These are phyloP conservation scores for Debaryomyces sp. DNA, from an alignment of 1,139 yeast species.

Conservation along the genomic window DNA sequence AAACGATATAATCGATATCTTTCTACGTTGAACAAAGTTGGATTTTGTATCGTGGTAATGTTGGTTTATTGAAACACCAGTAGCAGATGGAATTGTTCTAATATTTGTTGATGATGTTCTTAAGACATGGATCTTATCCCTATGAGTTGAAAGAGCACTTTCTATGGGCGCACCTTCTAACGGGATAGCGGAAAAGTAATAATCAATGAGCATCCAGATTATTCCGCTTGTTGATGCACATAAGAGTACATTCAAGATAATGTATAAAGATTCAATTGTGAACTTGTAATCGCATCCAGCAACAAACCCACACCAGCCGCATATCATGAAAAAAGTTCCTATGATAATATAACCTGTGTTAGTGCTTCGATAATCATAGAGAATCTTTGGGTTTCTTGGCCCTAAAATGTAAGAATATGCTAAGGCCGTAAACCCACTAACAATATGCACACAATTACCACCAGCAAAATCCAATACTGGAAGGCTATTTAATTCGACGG, in stretches of 20 bases:
- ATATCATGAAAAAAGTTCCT: slow-evolving; percentile 49
- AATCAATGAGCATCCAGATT: slow-evolving; percentile 44
- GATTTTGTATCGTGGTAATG: slow-evolving; percentile 25
- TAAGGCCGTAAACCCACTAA: slow-evolving; percentile 60
- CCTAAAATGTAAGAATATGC: slow-evolving; percentile 65
- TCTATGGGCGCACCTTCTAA: slow-evolving; percentile 25
- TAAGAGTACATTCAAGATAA: slow-evolving; percentile 38
- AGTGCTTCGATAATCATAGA: slow-evolving; percentile 41
- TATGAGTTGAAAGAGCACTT: not conserved
- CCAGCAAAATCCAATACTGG: slow-evolving; percentile 69
- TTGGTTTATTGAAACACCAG: slow-evolving; percentile 23
- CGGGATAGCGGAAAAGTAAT: slow-evolving; percentile 42
- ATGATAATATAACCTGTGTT: slow-evolving; percentile 48
- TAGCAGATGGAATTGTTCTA: slow-evolving; percentile 16
- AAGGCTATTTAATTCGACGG: slow-evolving; percentile 35
- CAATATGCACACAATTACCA: slow-evolving; percentile 64
- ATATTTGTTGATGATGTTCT: not conserved
- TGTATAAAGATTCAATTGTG: slow-evolving; percentile 34
- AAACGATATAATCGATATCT: slow-evolving; percentile 43
- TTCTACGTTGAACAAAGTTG: slow-evolving; percentile 21
- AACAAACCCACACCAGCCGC: slow-evolving; percentile 51
- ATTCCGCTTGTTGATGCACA: slow-evolving; percentile 41
- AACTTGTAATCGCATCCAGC: slow-evolving; percentile 50
- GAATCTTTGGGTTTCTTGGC: slow-evolving; percentile 45
- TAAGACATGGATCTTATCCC: not conserved